Conservation (phyloP, 73 alveolate genomes). For the Loxodes magnus region DNA sequence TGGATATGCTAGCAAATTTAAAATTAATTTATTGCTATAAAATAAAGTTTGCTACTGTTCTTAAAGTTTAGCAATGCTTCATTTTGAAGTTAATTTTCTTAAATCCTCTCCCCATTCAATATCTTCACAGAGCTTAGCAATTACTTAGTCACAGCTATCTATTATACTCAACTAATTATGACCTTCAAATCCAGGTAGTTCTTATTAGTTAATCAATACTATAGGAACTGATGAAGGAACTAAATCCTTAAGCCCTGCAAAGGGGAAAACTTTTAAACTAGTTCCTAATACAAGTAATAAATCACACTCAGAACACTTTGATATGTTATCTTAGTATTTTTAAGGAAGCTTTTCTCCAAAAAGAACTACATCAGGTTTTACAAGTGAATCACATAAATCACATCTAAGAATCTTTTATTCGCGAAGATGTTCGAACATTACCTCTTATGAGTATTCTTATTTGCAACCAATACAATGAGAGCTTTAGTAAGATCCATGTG, state of each 20-base stretch:
- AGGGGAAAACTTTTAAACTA: conserved; percentile 24
- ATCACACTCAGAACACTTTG: conserved; percentile 5
- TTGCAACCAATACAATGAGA: conserved; percentile 20
- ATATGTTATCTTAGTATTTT: background rate
- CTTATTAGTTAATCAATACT: conserved; percentile 20
- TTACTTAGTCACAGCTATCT: no score
- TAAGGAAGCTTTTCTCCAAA: conserved; percentile 31
- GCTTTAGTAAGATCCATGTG: conserved; percentile 53
- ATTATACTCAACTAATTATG: no score
- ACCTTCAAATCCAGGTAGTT: no score
- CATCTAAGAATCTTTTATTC: background rate
- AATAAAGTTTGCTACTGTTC: no score
- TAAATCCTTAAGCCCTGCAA: conserved; percentile 12
- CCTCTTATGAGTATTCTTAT: background rate
- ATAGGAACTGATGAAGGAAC: conserved; percentile 12
- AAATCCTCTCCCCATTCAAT: no score
- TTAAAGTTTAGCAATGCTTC: no score
- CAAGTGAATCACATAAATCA: conserved; percentile 22
- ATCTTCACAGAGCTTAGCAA: no score
- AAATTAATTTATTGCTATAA: no score
- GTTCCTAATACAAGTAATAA: conserved; percentile 32
- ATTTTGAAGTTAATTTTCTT: no score
- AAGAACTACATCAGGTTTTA: conserved; percentile 34
- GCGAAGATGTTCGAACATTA: background rate
- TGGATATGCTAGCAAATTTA: no score